Evolutionary conservation across 805 yeast species (phyloP), one percentile per base, ranked within the genome.

Genomic region (Isabelozyma gotoi): DNA sequence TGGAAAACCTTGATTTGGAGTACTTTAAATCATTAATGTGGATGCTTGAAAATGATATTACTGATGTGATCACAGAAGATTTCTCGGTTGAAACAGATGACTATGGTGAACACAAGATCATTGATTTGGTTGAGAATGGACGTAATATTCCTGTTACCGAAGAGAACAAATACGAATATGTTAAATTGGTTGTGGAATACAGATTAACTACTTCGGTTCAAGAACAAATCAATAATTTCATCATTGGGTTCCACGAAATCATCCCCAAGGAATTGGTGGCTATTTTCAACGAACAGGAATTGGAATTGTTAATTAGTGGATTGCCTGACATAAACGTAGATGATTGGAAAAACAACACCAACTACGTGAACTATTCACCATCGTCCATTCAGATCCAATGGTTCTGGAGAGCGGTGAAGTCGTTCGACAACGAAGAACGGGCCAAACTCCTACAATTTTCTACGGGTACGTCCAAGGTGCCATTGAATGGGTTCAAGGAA

Each of bases 381-480:
- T 76, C 87, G 2, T 87, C 96, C 2, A 82, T 88, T 21, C 97
- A 91, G 59, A 84, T 94, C 44, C 90, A 85, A 58, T 92, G 97
- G 88, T 94, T 94, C 68, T 94, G 99, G 99, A 76, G 97, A 59
- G 96, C 97, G 1, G 97, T 94, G 11, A 81, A 89, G 55, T 88
- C 97, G 1, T 94, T 94, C 67, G 97, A 89, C 56, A 79, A 78
- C 14, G 99, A 94, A 61, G 97, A 94, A 60, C 76, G 96, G 39
- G 99, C 99, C 7, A 91, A 90, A 59, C 68, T 94, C 50, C 70
- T 94, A 45, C 99, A 94, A 61, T 94, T 94, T 72, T 92, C 95
- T 1, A 94, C 99, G 0, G 99, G 99, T 47, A 92, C 99, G 0
- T 84, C 95, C 48, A 90, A 91, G 63, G 98, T 94, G 7, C 99